Evolutionary conservation across 1,284 basidiomycete genomes (phyloP).

Genomic region (Trichosporon sp.): DNA sequence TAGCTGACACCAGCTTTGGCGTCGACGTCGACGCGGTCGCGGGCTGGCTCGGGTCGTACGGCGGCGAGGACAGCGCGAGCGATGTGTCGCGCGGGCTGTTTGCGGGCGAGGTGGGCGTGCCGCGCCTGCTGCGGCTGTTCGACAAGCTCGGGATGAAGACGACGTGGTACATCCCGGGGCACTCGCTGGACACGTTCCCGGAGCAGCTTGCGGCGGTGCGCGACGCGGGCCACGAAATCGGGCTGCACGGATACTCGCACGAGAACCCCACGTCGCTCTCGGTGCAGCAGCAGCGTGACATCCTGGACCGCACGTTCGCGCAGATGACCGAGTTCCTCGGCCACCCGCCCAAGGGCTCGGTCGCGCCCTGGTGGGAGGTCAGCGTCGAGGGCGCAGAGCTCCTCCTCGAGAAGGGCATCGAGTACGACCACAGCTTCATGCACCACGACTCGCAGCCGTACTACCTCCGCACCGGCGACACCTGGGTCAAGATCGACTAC

Average conservation of each 20-base stretch:
- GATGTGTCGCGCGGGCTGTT: constrained; percentile 51
- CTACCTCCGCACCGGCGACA: constrained; percentile 64
- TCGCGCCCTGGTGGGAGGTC: constrained; percentile 76
- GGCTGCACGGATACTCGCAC: constrained; percentile 70
- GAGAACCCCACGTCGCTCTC: constrained; percentile 66
- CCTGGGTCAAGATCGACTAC: constrained; percentile 72
- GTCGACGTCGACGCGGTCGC: constrained; percentile 64
- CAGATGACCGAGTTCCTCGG: constrained; percentile 66
- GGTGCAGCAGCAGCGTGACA: constrained; percentile 65
- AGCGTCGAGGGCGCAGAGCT: constrained; percentile 65
- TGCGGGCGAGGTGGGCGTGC: constrained; percentile 66
- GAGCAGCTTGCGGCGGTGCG: constrained; percentile 48
- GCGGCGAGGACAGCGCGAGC: constrained; percentile 47
- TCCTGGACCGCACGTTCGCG: constrained; percentile 64
- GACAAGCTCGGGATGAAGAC: constrained; percentile 65
- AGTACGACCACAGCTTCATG: constrained; percentile 62
- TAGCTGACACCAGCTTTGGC: constrained; percentile 46
- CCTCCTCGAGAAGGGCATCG: constrained; percentile 66
- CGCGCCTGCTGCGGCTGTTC: constrained; percentile 65
- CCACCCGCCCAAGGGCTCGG: constrained; percentile 61
- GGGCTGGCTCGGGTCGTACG: constrained; percentile 55
- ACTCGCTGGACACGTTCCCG: constrained; percentile 51
- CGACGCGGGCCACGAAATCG: constrained; percentile 53
- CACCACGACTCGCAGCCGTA: constrained; percentile 62
- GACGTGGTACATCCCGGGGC: constrained; percentile 64